These are phyloP conservation scores for Dictyophora rubrovolvata DNA, from an alignment of 768 basidiomycete species.

Conservation along the genomic window DNA sequence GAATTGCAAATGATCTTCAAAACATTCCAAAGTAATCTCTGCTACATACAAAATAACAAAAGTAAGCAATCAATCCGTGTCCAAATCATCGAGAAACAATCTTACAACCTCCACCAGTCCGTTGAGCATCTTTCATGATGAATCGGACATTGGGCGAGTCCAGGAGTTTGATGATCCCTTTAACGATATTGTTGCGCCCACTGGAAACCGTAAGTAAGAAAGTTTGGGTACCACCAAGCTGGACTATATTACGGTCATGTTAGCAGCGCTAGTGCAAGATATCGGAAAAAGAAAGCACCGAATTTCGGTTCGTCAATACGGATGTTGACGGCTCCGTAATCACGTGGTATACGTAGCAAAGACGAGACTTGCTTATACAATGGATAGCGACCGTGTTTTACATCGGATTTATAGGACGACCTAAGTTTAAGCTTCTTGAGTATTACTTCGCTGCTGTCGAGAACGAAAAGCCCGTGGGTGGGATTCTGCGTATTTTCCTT, in stretches of 20 bases:
- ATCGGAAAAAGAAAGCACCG: slow-evolving; percentile 14
- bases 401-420: background rate
- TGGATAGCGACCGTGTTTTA: background rate
- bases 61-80: background rate
- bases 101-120: slow-evolving; percentile 4
- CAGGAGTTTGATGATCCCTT: slow-evolving; percentile 42
- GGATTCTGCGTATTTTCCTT: slow-evolving; percentile 40
- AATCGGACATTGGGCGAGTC: slow-evolving; percentile 35
- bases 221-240: slow-evolving; percentile 48
- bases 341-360: slow-evolving; percentile 53
- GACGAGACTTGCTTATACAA: slow-evolving; percentile 17
- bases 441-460: slow-evolving; percentile 18
- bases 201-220: slow-evolving; percentile 50
- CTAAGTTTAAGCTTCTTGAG: background rate
- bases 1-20: slow-evolving; percentile 6
- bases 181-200: slow-evolving; percentile 56
- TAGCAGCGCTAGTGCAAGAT: background rate
- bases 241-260: slow-evolving; percentile 32
- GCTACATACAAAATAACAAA: background rate
- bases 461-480: slow-evolving; percentile 53
- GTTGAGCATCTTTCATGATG: slow-evolving; percentile 6
- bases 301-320: slow-evolving; percentile 45
- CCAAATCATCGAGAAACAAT: background rate
- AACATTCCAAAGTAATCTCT: slow-evolving; percentile 5
- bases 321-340: slow-evolving; percentile 54